Base-by-base conservation (phyloP, 257 asterid species). In the Petunia axillaris region DNA sequence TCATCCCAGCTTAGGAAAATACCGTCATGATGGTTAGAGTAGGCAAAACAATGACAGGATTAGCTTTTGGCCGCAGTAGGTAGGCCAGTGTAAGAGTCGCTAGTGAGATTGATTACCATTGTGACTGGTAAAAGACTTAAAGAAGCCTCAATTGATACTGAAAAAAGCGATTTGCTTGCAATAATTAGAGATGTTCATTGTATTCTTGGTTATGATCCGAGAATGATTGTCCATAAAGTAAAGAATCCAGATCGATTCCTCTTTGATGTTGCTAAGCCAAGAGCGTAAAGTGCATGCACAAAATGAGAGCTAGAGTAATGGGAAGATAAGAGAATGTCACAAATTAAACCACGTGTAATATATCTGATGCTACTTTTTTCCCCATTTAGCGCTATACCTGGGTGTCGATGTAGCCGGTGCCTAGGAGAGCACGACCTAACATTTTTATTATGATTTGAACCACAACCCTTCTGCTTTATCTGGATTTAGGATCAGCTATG, bases 81-180 rank as follows among this genome's bases (percentile, higher is more conserved):
- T 71, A 5, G 0, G 10, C 43, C 41, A 10, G 43, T 71, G 41
- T 71, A 71, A 71, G 76, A 70, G 40, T 71, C 35, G 10, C 0
- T 5, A 48, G 77, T 70, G 59, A 48, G 59, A 46, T 70, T 25
- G 59, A 70, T 46, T 70, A 70, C 9, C 59, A 48, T 50, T 71
- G 60, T 71, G 43, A 71, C 48, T 48, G 60, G 35, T 48, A 43
- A 46, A 25, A 71, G 40, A 71, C 77, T 15, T 48, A 48, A 25
- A 71, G 60, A 71, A 71, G 4, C 59, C 77, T 71, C 77, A 46
- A 2, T 71, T 48, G 58, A 71, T 48, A 48, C 44, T 48, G 25
- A 25, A 48, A 46, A 48, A 46, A 40, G 10, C 59, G 25, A 71
- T 48, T 46, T 16, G 10, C 76, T 71, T 71, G 43, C 43, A 71